phyloP scores from a whole-genome alignment of 2,329 filamentous ascomycete genomes.

The Phyllosticta capitalensis region DNA sequence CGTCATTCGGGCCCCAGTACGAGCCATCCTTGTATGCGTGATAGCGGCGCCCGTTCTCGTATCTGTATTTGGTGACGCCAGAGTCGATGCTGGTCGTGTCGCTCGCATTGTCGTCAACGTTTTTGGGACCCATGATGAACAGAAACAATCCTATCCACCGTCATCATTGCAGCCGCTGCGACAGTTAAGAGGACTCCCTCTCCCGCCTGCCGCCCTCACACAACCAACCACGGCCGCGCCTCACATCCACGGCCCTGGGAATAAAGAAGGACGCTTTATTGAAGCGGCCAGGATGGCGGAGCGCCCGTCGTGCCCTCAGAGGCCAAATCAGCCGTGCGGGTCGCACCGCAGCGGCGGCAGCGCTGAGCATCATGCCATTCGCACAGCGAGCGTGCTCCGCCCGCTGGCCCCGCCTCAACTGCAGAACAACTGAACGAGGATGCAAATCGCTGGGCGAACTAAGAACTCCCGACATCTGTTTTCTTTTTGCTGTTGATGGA shows the following conservation, averaged over 20 bases:
- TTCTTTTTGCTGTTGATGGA: background rate
- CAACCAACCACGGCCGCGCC: background rate
- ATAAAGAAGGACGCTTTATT: background rate
- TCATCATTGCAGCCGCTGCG: background rate
- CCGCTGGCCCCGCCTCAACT: background rate
- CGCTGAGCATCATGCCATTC: background rate
- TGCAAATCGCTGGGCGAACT: too few species aligned
- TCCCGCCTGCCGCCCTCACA: background rate
- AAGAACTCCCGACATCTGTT: background rate
- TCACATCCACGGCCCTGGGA: background rate
- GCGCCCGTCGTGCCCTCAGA: background rate
- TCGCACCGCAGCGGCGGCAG: background rate
- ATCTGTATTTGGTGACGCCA: conserved; percentile 21
- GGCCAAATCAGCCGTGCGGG: background rate
- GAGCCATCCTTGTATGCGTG: conserved; percentile 1
- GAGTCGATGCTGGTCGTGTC: conserved; percentile 12
- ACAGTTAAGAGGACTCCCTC: background rate
- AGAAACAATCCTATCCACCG: background rate
- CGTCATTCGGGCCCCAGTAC: conserved; percentile 32
- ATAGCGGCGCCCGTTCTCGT: conserved; percentile 14
- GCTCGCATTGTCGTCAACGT: background rate
- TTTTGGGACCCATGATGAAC: background rate
- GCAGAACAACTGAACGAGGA: background rate
- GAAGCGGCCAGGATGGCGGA: background rate
- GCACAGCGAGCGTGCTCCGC: background rate